These are phyloP conservation scores for Colletotrichum liriopes DNA, from an alignment of 2,329 filamentous ascomycete species.

Conservation along the genomic window DNA sequence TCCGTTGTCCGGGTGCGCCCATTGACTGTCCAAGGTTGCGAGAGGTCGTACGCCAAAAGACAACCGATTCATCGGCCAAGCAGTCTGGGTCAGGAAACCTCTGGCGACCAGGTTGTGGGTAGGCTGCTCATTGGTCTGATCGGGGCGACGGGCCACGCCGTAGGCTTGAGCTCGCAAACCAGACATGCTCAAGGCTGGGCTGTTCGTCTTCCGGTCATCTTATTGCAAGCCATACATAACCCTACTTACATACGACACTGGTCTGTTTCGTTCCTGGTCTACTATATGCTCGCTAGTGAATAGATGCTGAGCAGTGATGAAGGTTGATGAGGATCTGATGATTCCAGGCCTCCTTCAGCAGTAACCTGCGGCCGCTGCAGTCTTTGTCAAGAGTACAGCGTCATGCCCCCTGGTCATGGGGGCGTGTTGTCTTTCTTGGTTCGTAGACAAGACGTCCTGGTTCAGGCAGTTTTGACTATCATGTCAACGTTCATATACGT, in stretches of 20 bases:
- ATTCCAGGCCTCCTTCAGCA: background rate
- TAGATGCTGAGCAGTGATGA: background rate
- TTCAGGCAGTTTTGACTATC: background rate
- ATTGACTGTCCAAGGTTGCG: no score
- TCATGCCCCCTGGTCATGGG: no score
- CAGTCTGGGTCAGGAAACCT: no score
- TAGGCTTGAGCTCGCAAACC: no score
- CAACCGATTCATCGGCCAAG: no score
- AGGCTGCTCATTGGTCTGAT: no score
- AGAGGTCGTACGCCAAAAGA: no score
- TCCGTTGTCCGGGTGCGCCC: no score
- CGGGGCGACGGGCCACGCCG: no score
- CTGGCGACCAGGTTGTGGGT: no score
- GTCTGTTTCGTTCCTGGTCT: background rate
- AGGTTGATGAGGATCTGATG: background rate
- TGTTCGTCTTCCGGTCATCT: background rate
- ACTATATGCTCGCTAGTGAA: background rate
- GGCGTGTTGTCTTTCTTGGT: no score
- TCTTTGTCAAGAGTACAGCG: background rate
- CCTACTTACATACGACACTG: background rate
- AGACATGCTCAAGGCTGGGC: background rate
- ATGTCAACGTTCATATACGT: background rate
- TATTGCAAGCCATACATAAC: background rate
- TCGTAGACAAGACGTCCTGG: background rate
- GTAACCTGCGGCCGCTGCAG: background rate